Conservation (phyloP, 768 basidiomycete species). For the Mycena crocata region DNA sequence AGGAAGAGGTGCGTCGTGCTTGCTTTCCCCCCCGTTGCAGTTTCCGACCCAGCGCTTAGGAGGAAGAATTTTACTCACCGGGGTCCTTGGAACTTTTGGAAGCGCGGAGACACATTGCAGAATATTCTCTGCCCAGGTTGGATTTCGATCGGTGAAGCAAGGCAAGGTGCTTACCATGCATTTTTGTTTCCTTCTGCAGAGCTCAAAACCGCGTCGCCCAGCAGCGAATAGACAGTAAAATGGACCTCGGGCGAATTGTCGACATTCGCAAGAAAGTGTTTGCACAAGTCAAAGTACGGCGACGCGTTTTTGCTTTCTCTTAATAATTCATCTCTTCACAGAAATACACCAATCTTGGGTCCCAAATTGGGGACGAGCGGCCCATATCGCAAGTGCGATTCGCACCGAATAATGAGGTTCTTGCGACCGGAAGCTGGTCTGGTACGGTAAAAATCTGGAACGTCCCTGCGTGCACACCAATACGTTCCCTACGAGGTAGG, state of each 20-base stretch:
- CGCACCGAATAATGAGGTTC: slow-evolving; percentile 87
- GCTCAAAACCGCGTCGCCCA: slow-evolving; percentile 94
- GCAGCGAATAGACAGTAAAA: slow-evolving; percentile 89
- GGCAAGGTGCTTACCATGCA: slow-evolving; percentile 84
- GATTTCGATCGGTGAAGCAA: slow-evolving; percentile 65
- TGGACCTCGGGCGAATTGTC: slow-evolving; percentile 90
- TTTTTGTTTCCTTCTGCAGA: slow-evolving; percentile 69
- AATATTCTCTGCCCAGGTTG: slow-evolving; percentile 96
- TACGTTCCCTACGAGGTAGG: slow-evolving; percentile 80
- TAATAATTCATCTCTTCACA: slow-evolving; percentile 42
- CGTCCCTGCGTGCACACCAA: slow-evolving; percentile 87
- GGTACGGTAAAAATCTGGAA: slow-evolving; percentile 97
- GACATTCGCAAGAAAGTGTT: slow-evolving; percentile 94
- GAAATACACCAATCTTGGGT: slow-evolving; percentile 94
- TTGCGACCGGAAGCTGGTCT: slow-evolving; percentile 97
- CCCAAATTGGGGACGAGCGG: slow-evolving; percentile 97
- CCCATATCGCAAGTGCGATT: slow-evolving; percentile 95
- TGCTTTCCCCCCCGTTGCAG: not conserved
- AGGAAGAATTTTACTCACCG: slow-evolving; percentile 96
- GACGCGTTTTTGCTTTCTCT: not conserved
- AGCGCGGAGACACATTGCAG: slow-evolving; percentile 87
- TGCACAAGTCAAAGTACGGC: slow-evolving; percentile 86
- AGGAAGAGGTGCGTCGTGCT: slow-evolving; percentile 72
- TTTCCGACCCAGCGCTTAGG: slow-evolving; percentile 53
- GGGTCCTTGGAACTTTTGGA: slow-evolving; percentile 90